These are phyloP conservation scores for Hypomyces perniciosus DNA, from an alignment of 2,329 filamentous ascomycete genomes.

Conservation along the genomic window DNA sequence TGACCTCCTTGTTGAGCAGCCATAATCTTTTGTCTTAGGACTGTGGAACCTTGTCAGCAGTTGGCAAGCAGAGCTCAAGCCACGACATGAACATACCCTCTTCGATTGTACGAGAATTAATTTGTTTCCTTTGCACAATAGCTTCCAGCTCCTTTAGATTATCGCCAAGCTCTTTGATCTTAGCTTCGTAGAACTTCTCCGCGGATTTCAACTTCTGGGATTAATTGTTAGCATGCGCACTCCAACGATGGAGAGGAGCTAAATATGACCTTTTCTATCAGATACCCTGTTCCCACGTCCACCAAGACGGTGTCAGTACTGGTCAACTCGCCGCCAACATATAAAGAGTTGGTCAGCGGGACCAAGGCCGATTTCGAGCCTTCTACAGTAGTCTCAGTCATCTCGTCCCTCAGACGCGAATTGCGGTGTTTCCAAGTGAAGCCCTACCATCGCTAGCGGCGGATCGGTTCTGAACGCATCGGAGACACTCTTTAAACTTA, in stretches of 20 bases:
- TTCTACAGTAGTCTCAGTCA: slow-evolving; percentile 7
- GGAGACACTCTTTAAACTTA: slow-evolving; percentile 87
- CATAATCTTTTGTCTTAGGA: slow-evolving; percentile 37
- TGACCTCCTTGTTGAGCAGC: slow-evolving; percentile 19
- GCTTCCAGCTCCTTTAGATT: slow-evolving; percentile 52
- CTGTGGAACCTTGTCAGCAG: slow-evolving; percentile 21
- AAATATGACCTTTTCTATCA: slow-evolving; percentile 72
- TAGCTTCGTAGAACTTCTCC: slow-evolving; percentile 50
- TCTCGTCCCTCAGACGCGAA: neutral
- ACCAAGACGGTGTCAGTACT: slow-evolving; percentile 75
- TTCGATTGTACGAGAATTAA: slow-evolving; percentile 80
- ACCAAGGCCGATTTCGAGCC: slow-evolving; percentile 63
- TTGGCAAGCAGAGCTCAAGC: neutral
- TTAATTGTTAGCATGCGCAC: slow-evolving; percentile 8
- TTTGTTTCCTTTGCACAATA: slow-evolving; percentile 65
- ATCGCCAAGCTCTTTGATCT: slow-evolving; percentile 45
- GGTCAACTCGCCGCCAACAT: slow-evolving; percentile 77
- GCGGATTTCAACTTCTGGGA: slow-evolving; percentile 49
- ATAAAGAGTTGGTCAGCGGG: slow-evolving; percentile 90
- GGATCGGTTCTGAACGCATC: slow-evolving; percentile 56
- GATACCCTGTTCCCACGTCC: slow-evolving; percentile 90
- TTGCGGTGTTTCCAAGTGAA: neutral
- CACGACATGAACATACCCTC: slow-evolving; percentile 53
- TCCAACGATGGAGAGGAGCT: neutral
- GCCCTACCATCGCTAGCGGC: slow-evolving; percentile 25